Evolutionary conservation across 176 grass and related monocot genomes (phyloP), one percentile per base, ranked within the genome.

Genomic region (Elaeis guineensis): DNA sequence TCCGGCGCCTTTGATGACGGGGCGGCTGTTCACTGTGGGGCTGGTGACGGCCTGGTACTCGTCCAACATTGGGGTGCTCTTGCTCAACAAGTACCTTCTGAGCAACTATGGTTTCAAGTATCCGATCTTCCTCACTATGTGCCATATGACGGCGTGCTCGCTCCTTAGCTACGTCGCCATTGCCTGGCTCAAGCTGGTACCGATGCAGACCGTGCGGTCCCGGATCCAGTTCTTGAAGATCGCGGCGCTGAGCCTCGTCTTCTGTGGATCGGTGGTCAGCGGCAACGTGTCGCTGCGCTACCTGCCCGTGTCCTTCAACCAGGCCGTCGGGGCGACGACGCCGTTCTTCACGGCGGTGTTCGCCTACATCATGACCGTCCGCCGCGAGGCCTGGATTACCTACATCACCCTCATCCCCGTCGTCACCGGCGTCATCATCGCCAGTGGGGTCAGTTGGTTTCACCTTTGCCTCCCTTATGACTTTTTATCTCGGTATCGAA

Each of bases 51-150:
- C 60, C 9, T 62, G 60, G 60, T 62, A 62, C 60, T 39, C 29
- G 17, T 62, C 60, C 60, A 62, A 62, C 30, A 62, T 62, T 16
- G 60, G 60, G 60, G 60, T 62, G 60, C 60, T 62, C 7, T 35
- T 62, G 17, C 60, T 62, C 17, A 62, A 62, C 60, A 62, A 62
- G 60, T 62, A 62, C n/a, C 60, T 62, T 17, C 60, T 62, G n/a
- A 62, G 60, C 60, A 62, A 62, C 32, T 62, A 62, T 14, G 60
- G 60, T 1, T 62, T 62, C 60, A 62, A 48, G 60, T 62, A 49
- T 17, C 60, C 60, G 16, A 62, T 62, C 60, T 62, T 62, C 60
- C 60, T 62, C 18, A 62, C 60, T 17, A 62, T 62, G 60, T 62
- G 60, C 60, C 60, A 62, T 32, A 62, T 62, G 60, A 20, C 32